Evolutionary conservation across 768 basidiomycete genomes (phyloP).

Genomic region (Punctularia strigosozonata): DNA sequence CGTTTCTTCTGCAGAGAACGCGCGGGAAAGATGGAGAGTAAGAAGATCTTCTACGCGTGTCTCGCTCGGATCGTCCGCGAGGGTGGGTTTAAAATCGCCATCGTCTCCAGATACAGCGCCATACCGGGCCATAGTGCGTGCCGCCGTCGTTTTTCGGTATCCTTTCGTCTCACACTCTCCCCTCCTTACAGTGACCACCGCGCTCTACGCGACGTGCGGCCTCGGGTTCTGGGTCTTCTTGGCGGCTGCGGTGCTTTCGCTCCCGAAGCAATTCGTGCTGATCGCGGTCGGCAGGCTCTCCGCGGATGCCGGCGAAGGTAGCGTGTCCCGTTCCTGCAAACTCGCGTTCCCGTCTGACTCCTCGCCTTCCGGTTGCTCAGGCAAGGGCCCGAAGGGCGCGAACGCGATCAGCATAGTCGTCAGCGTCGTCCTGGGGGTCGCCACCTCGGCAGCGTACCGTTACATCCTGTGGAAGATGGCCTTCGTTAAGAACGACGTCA

Average conservation of each 20-base stretch:
- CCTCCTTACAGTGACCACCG: background rate
- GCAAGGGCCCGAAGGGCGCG: too few relatives aligned
- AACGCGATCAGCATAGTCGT: too few relatives aligned
- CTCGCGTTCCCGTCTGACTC: background rate
- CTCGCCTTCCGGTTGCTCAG: background rate
- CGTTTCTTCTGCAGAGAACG: background rate
- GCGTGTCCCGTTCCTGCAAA: background rate
- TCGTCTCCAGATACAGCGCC: background rate
- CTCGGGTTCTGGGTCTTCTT: background rate
- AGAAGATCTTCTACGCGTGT: background rate
- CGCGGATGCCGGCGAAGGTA: background rate
- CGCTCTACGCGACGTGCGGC: background rate
- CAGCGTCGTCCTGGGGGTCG: too few relatives aligned
- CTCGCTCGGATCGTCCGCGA: background rate
- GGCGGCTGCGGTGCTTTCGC: background rate
- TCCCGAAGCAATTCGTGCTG: background rate
- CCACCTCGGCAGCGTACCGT: too few relatives aligned
- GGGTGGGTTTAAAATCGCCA: background rate
- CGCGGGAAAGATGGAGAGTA: background rate
- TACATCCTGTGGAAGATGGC: too few relatives aligned
- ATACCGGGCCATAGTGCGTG: background rate
- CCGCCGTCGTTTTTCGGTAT: background rate
- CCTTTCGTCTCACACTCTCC: background rate
- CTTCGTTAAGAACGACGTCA: too few relatives aligned
- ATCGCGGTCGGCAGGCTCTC: background rate